phyloP scores from a whole-genome alignment of 768 basidiomycete genomes.

The Lentinula sp. region DNA sequence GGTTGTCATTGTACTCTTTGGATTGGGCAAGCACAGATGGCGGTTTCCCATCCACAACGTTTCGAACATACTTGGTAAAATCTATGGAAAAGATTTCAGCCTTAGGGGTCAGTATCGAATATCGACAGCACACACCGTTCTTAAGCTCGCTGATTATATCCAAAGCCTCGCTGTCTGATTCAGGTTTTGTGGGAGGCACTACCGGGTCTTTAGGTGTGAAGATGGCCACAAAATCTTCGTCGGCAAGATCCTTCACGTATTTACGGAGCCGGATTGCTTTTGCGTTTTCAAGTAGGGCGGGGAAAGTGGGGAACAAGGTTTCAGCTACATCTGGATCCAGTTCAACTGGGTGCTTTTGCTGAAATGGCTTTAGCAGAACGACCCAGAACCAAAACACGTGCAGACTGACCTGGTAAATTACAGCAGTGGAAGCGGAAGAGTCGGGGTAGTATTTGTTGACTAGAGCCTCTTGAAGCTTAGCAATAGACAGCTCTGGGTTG shows the following conservation, averaged over 20 bases:
- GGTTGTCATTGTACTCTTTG: slow-evolving; percentile 1
- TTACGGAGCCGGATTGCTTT: neutral
- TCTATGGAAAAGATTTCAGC: neutral
- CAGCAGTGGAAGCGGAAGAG: neutral
- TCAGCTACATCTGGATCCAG: neutral
- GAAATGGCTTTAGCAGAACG: neutral
- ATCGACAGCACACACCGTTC: neutral
- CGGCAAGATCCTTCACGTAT: too few species aligned
- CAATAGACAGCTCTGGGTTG: neutral
- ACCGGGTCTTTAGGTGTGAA: neutral
- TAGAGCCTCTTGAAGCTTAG: neutral
- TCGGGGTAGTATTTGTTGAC: neutral
- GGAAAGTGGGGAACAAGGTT: neutral
- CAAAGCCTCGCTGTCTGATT: neutral
- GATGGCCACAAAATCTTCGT: neutral
- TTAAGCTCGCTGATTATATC: neutral
- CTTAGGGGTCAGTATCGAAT: too few species aligned
- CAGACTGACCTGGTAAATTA: neutral
- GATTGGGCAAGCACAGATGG: slow-evolving; percentile 11
- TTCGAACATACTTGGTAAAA: neutral
- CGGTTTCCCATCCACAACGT: neutral
- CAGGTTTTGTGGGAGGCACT: neutral
- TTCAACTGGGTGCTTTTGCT: neutral
- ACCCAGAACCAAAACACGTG: neutral
- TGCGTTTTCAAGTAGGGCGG: neutral